phyloP scores from a whole-genome alignment of 345 rosid species.

The Brassica carinata region DNA sequence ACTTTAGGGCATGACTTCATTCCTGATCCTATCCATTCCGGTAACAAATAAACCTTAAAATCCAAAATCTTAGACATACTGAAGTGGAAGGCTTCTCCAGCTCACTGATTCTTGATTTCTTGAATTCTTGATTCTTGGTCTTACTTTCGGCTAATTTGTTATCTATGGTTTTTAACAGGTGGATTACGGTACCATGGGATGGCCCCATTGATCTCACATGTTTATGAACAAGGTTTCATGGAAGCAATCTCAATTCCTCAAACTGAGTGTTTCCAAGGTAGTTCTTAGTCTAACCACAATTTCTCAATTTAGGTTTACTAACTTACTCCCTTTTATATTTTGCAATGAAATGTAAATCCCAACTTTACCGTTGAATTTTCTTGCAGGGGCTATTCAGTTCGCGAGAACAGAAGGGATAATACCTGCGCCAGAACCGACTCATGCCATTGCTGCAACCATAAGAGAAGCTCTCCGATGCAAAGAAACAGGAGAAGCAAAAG shows the following conservation, averaged over 20 bases:
- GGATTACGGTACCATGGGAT: constrained; percentile 95
- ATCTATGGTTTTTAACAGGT: constrained; percentile 47
- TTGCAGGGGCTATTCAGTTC: constrained; percentile 81
- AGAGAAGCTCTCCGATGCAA: constrained; percentile 81
- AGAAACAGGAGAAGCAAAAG: constrained; percentile 81
- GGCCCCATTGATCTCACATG: constrained; percentile 89
- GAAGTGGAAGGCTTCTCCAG: not conserved
- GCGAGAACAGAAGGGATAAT: constrained; percentile 89
- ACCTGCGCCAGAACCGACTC: constrained; percentile 93
- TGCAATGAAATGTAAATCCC: not conserved
- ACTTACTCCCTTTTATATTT: not conserved
- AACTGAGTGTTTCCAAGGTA: constrained; percentile 82
- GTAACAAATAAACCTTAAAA: constrained; percentile 37
- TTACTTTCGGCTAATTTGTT: constrained; percentile 3
- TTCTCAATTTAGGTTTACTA: not conserved
- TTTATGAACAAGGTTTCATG: constrained; percentile 78
- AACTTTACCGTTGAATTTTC: not conserved
- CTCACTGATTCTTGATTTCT: not conserved
- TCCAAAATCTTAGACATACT: not conserved
- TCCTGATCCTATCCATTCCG: constrained; percentile 97
- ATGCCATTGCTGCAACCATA: constrained; percentile 92
- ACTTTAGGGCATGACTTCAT: constrained; percentile 96
- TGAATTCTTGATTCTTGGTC: not conserved
- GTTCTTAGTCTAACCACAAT: not conserved
- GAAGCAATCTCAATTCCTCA: constrained; percentile 90